Percentiles rank a stretch among this genome's conserved stretches.
Evolutionary conservation across 2,329 filamentous ascomycete genomes (phyloP).

Genomic region (Fusarium sulawesiense): DNA sequence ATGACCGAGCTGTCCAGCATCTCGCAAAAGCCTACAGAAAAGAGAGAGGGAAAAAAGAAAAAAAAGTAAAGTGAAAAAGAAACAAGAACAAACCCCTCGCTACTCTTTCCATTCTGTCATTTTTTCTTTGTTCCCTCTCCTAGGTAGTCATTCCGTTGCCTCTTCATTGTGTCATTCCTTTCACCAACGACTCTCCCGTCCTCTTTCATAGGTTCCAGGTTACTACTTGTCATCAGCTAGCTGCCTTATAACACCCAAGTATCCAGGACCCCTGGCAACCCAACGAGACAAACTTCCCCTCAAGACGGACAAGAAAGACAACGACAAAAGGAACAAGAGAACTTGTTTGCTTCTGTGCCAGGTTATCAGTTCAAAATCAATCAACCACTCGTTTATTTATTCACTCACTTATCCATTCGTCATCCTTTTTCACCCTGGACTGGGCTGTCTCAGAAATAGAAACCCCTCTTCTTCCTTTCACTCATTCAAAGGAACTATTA

Average conservation of each 20-base stretch:
- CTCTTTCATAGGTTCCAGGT: background rate
- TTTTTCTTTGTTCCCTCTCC: conserved; percentile 19
- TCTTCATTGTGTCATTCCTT: conserved; percentile 16
- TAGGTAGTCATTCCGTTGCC: background rate
- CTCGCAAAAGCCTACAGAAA: conserved; percentile 3
- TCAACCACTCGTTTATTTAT: background rate
- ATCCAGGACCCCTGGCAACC: background rate
- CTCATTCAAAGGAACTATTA: background rate
- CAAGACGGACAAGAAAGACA: background rate
- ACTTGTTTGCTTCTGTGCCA: conserved; percentile 37
- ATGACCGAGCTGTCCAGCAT: conserved; percentile 9
- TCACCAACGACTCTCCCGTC: background rate
- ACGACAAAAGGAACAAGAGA: conserved; percentile 16
- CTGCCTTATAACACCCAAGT: background rate
- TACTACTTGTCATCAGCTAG: background rate
- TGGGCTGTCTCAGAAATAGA: conserved; percentile 32
- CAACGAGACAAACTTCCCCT: conserved; percentile 1
- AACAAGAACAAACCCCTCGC: conserved; percentile 12
- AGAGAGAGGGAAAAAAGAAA: background rate
- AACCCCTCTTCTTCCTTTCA: conserved; percentile 17
- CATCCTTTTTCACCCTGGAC: conserved; percentile 30
- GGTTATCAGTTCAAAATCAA: conserved; percentile 7
- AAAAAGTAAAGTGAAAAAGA: conserved; percentile 5
- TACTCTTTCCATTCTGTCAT: conserved; percentile 5
- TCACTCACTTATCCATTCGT: conserved; percentile 13